Percentiles rank a stretch among this genome's conserved stretches.
These are phyloP conservation scores for Sutorius australiensis DNA, from an alignment of 768 basidiomycete genomes.

Conservation along the genomic window DNA sequence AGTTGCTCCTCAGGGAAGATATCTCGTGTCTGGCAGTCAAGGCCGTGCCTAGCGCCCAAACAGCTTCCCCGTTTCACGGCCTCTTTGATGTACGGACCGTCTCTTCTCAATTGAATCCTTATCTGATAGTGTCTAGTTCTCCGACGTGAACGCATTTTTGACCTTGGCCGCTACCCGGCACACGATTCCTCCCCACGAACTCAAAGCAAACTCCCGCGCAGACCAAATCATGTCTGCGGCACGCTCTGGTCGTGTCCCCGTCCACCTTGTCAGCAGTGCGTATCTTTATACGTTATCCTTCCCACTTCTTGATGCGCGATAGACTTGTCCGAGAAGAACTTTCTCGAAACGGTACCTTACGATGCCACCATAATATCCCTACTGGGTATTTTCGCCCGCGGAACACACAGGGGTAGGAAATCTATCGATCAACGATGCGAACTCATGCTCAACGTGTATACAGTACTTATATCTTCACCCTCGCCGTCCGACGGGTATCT, in stretches of 20 bases:
- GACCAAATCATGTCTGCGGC: constrained; percentile 73
- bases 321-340: constrained; percentile 88
- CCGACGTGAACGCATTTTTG: constrained; percentile 85
- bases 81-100: constrained; percentile 65
- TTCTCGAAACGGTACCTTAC: constrained; percentile 58
- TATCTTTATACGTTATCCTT: constrained; percentile 5
- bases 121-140: constrained; percentile 49
- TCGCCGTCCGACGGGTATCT: constrained; percentile 45
- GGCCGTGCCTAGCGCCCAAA: constrained; percentile 21
- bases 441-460: not conserved
- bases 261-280: constrained; percentile 75
- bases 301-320: not conserved
- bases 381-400: constrained; percentile 62
- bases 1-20: constrained; percentile 63
- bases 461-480: constrained; percentile 56
- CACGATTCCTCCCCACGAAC: constrained; percentile 57
- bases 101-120: not conserved
- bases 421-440: not conserved
- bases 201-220: constrained; percentile 55
- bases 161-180: constrained; percentile 79
- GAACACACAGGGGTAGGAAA: constrained; percentile 63
- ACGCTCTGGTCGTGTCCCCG: constrained; percentile 67
- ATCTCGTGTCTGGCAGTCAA: constrained; percentile 65
- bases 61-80: constrained; percentile 42
- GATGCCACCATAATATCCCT: constrained; percentile 62